Base-by-base conservation (phyloP, 2,329 filamentous ascomycete genomes). In the Penicillium sp. region DNA sequence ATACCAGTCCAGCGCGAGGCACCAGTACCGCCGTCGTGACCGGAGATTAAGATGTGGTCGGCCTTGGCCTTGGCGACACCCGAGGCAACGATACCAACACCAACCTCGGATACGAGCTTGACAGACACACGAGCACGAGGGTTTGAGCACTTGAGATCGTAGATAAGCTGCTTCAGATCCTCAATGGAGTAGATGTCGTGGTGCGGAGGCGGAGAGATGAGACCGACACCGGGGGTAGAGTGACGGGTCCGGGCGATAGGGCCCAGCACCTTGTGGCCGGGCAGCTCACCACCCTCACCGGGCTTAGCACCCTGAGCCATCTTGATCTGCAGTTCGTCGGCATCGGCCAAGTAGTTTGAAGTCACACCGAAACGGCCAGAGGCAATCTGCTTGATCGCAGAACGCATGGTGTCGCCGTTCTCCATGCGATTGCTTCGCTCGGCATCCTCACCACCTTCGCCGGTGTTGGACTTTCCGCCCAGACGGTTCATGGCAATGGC, bases 171-270 rank as follows among this genome's bases (percentile, higher is more conserved):
- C 78, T 97, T 97, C 52, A 97, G 72, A 79, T 97, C 92, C 73
- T 97, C 92, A 59, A 97, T 97, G 44, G 89, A 95, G 80, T 97
- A 97, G 60, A 97, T 96, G 67, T 97, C 92, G 79, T 97, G 92
- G 70, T 97, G 92, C 37, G 92, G 92, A 59, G 92, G 91, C 37
- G 92, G 92, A 20, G 90, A 95, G 68, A 97, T 97, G 40, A 97
- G 81, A 73, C 92, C 92, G 62, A 97, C 92, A 72, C 92, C 92
- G 58, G 92, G 90, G 5, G 92, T 97, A 8, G 92, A 97, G 77
- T 96, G 91, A 70, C 92, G 87, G 49, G 92, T 97, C 63, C 89
- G 87, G 50, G 89, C 92, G 71, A 97, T 97, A 6, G 89, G 88
- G 66, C 88, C 88, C 53, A 91, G 93, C 25, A 97, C 92, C 76